A percentile compares a stretch with the other conserved stretches of the same genome.
Conservation (phyloP, 441 rosid genomes). For the Adansonia rubrostipa region DNA sequence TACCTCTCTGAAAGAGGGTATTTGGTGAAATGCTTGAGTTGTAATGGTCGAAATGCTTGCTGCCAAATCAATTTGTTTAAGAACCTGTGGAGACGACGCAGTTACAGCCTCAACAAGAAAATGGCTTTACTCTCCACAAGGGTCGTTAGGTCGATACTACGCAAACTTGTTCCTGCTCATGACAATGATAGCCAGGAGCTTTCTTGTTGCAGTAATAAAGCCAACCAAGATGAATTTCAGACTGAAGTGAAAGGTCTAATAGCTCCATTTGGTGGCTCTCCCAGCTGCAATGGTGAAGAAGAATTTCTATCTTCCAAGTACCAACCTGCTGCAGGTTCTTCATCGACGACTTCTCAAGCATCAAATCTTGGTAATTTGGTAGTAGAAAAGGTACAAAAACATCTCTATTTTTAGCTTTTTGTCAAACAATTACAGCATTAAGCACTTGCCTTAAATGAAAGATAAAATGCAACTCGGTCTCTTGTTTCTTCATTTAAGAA, state of each 20-base stretch:
- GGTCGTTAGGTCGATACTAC: conserved; percentile 33
- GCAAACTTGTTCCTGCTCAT: conserved; percentile 28
- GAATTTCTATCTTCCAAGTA: neutral
- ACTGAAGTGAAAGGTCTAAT: conserved; percentile 17
- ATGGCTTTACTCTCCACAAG: conserved; percentile 9
- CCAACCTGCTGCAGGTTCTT: neutral
- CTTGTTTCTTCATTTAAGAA: too few species aligned
- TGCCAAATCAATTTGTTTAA: conserved; percentile 16
- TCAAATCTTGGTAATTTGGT: conserved; percentile 17
- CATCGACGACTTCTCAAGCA: conserved; percentile 13
- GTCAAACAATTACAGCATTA: conserved; percentile 9
- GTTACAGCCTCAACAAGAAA: conserved; percentile 24
- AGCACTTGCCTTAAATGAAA: neutral
- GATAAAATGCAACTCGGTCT: too few species aligned
- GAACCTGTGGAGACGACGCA: conserved; percentile 12
- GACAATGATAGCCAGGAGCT: conserved; percentile 23
- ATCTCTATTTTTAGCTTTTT: neutral
- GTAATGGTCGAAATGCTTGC: conserved; percentile 7
- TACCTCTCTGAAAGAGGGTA: conserved; percentile 37
- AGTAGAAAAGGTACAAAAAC: conserved; percentile 36
- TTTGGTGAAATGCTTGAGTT: conserved; percentile 22
- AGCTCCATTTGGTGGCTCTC: conserved; percentile 21
- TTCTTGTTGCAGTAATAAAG: conserved; percentile 26
- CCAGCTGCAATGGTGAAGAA: conserved; percentile 11
- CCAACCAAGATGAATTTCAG: conserved; percentile 26